Base-by-base conservation (phyloP, 495 filamentous ascomycete species). In the Penicillium cataractarum region DNA sequence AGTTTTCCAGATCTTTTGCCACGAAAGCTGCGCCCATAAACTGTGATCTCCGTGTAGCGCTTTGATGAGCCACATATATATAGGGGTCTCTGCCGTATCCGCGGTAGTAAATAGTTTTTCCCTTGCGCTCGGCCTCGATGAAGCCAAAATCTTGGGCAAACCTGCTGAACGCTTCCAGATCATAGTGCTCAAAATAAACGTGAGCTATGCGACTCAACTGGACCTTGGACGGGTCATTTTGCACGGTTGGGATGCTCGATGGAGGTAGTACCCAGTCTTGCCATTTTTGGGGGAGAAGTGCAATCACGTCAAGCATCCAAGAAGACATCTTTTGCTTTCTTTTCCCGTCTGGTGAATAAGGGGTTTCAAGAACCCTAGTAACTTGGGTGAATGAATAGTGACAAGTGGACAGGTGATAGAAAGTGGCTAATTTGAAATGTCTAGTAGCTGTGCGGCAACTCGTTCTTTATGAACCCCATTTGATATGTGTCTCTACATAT, bases 141-240 rank as follows among this genome's bases (percentile, higher is more conserved):
- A 87, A 82, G 59, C 84, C 83, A 67, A 87, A 87, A 71, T 85
- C 82, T 0, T 74, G 65, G 6, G 81, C 68, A 64, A 88, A 88
- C 32, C 72, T 58, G 39, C 76, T 69, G 7, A 82, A 81, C 6
- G 69, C 68, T 6, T 79, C 78, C 42, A 86, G 71, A 63, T 84
- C 67, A 31, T 71, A 58, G 63, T 87, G 84, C 31, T 79, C 81
- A 66, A 86, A 87, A 71, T 80, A 83, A 46, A 87, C 82, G 55
- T 87, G 82, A 35, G 80, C 72, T 40, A 87, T 77, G 35, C 83
- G 83, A 35, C 74, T 75, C 19, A 87, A 76, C 55, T 75, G 74
- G 64, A 87, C 82, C 26, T 69, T 69, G 1, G 10, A 7, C 1
- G 57, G 57, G 4, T 24, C 1, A n/a, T 59, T 59, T 12, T 51